A percentile compares a stretch with the other conserved stretches of the same genome.
Evolutionary conservation across 2,329 filamentous ascomycete genomes (phyloP).

Genomic region (Alternaria sp.): DNA sequence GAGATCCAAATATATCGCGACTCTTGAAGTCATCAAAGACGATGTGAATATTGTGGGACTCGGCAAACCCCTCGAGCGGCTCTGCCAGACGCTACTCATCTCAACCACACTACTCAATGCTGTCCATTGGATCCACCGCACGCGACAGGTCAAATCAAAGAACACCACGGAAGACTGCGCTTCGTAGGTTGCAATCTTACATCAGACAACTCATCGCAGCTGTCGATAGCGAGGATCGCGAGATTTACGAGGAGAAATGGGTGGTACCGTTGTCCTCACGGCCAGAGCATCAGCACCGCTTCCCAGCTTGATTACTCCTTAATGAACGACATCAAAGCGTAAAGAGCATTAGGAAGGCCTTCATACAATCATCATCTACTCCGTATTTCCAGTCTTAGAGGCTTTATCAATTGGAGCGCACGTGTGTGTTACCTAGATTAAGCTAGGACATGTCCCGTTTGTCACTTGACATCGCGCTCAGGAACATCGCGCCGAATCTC

Average conservation of each 20-base stretch:
- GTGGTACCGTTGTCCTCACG: conserved; percentile 23
- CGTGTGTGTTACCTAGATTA: conserved; percentile 24
- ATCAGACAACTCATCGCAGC: conserved; percentile 16
- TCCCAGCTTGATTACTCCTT: conserved; percentile 14
- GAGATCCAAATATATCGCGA: neutral
- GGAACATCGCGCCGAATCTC: conserved; percentile 18
- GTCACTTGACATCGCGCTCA: conserved; percentile 14
- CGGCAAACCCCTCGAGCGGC: conserved; percentile 7
- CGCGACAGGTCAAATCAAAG: conserved; percentile 6
- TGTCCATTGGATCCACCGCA: conserved; percentile 11
- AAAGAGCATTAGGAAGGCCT: conserved; percentile 17
- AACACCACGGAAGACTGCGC: conserved; percentile 5
- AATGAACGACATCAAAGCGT: conserved; percentile 2
- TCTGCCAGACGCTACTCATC: conserved; percentile 7
- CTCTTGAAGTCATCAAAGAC: neutral
- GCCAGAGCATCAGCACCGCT: conserved; percentile 21
- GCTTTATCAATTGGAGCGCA: conserved; percentile 22
- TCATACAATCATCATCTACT: conserved; percentile 19
- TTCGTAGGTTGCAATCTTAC: conserved; percentile 11
- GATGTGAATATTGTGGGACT: conserved; percentile 1
- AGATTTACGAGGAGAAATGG: conserved; percentile 14
- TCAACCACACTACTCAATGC: conserved; percentile 12
- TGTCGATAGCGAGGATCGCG: conserved; percentile 1
- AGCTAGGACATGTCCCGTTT: conserved; percentile 21
- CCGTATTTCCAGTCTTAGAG: conserved; percentile 17